phyloP scores from a whole-genome alignment of 2,329 filamentous ascomycete species.

The Esteya vermicola region DNA sequence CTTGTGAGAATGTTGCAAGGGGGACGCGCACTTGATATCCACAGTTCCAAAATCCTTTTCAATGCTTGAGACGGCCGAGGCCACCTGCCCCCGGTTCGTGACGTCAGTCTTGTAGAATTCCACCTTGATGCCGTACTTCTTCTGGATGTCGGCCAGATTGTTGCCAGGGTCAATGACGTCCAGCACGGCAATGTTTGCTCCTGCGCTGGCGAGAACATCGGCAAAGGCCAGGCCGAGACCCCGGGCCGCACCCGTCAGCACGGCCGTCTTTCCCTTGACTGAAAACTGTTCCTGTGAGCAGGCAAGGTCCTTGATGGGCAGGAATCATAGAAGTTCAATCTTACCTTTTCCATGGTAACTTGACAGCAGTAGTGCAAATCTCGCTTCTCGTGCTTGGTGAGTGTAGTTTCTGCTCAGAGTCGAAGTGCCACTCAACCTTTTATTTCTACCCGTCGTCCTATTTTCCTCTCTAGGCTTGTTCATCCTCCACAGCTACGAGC shows the following conservation, averaged over 20 bases:
- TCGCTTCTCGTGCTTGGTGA: too few relatives aligned
- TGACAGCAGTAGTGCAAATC: too few relatives aligned
- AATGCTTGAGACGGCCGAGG: background rate
- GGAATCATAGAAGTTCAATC: too few relatives aligned
- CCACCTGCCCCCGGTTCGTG: background rate
- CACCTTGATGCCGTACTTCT: slow-evolving; percentile 2
- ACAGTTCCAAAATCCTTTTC: background rate
- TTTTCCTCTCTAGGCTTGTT: too few relatives aligned
- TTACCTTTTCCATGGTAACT: too few relatives aligned
- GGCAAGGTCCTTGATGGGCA: too few relatives aligned
- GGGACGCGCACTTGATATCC: background rate
- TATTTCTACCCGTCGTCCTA: too few relatives aligned
- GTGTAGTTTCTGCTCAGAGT: too few relatives aligned
- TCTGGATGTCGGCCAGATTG: background rate
- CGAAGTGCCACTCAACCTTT: too few relatives aligned
- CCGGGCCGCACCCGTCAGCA: slow-evolving; percentile 30
- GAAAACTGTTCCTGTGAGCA: too few relatives aligned
- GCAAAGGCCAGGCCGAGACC: slow-evolving; percentile 4
- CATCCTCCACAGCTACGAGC: too few relatives aligned
- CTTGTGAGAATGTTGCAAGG: too few relatives aligned
- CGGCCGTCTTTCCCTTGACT: slow-evolving; percentile 1
- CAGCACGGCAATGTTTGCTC: slow-evolving; percentile 4
- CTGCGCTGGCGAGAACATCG: slow-evolving; percentile 2
- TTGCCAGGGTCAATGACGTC: slow-evolving; percentile 1
- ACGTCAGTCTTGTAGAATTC: slow-evolving; percentile 4